Base-by-base conservation (phyloP, 352 stramenopile genomes). In the Phytophthora rubi region DNA sequence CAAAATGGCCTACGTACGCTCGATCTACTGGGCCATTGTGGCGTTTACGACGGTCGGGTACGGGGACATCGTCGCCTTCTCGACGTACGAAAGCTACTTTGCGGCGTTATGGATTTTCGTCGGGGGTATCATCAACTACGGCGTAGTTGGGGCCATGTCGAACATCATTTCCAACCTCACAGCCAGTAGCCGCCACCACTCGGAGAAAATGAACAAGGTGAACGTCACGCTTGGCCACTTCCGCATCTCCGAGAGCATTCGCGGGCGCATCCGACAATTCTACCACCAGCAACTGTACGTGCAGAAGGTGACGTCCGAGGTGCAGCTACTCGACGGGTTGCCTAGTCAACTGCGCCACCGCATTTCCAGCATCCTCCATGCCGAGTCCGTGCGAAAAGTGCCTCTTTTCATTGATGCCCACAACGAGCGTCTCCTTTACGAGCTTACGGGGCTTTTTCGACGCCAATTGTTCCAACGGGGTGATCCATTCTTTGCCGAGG, bases 211-310 rank as follows among this genome's bases (percentile, higher is more conserved):
- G 72, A 91, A 91, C 56, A 65, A 71, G 4, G 75, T 89, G 30
- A 92, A 94, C 62, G 72, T 86, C 2, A 85, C 88, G 21, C 48
- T 94, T 2, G 79, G 81, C 1, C 84, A 89, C 48, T 91, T 88
- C 37, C 55, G 65, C 9, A 84, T 94, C 12, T 90, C 83, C 0
- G 77, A 90, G 51, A 73, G 75, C 21, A 53, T 92, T 3, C 83
- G 86, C 9, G 65, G 67, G 13, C 79, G 91, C 12, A 86, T 94
- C 18, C 85, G 85, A 4, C 80, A 82, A 35, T 93, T 86, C 60
- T 94, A 94, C 48, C 83, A 94, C 54, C 83, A 93, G 53, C 86
- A 94, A 53, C 75, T 89, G 18, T 88, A 92, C 58, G 82, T 88
- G 28, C 83, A 92, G 48, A 85, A 92, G 39, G 83, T 89, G 12